Conservation (phyloP, 169 alveolate species). For the Plasmodium cynomolgi region DNA sequence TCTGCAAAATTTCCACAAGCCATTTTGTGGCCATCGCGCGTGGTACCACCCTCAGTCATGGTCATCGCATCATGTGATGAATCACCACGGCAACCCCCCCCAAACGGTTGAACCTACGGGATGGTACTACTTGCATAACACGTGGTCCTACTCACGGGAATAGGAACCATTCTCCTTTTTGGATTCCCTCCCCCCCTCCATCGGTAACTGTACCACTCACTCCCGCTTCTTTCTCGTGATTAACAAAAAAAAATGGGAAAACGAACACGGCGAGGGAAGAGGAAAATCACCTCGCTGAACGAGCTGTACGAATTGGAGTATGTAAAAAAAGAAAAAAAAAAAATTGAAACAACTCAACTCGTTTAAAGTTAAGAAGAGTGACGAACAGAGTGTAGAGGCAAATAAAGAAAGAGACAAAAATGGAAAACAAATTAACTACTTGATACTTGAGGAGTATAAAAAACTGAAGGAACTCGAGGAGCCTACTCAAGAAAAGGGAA, state of each 20-base stretch:
- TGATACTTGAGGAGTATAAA: conserved; percentile 2
- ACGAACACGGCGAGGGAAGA: neutral
- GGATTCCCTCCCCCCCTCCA: neutral
- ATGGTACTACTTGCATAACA: neutral
- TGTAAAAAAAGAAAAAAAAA: conserved; percentile 73
- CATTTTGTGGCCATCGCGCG: neutral
- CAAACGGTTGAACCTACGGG: neutral
- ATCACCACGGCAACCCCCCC: neutral
- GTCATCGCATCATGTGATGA: neutral
- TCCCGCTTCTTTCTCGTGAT: neutral
- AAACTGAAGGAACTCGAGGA: conserved; percentile 17
- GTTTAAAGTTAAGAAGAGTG: neutral
- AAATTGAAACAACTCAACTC: conserved; percentile 41
- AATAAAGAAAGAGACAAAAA: neutral
- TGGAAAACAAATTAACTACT: conserved; percentile 2
- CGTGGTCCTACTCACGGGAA: neutral
- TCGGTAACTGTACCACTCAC: neutral
- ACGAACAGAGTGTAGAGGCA: neutral
- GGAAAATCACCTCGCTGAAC: conserved; percentile 41
- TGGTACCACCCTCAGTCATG: neutral
- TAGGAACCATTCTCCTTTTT: neutral
- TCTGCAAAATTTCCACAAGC: neutral
- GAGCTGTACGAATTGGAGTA: conserved; percentile 73
- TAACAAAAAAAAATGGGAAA: neutral
- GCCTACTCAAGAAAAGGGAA: neutral